Evolutionary conservation across 2,329 filamentous ascomycete species (phyloP), one percentile per base, ranked within the genome.

Genomic region (Hymenoscyphus fraxineus): DNA sequence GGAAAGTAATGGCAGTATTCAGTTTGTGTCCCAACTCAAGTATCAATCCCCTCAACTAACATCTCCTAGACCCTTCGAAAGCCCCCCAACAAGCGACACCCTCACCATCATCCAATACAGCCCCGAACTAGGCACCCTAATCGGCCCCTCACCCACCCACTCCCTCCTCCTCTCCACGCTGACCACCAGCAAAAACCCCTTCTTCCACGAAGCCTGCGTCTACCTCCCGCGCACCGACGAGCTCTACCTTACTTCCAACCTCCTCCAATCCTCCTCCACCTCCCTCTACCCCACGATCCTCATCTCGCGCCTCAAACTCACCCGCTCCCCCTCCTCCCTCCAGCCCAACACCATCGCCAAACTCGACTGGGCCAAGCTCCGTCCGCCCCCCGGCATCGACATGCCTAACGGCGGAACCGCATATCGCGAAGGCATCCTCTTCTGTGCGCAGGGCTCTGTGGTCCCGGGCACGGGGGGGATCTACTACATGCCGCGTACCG

Each of bases 131-230:
- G 61, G 54, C n/a, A 63, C 65, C 0, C 61, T 82, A 5, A 70
- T 77, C 44, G 78, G 78, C 9, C 41, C 69, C 3, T 65, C 66
- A 2, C 76, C 77, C 6, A 73, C 66, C 0, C 77, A 78, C 61
- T 78, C 79, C 3, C 76, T 80, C 15, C 73, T 82, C 9, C 74
- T 82, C 32, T 78, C 78, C 5, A 77, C 80, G 0, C 68, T 72
- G 4, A 74, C 77, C 32, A 71, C 74, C 6, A 78, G 78, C 31
- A 74, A 75, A 16, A 81, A 78, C 47, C 78, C 80, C 7, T 80
- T 83, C 69, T 83, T 82, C 68, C 74, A 80, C 68, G 75, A 76
- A 58, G 80, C 77, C 5, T 82, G 80, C 64, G 78, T 79, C 38
- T 81, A 78, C 67, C 41, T 79, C 5, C 72, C 75, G 4, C 69